Evolutionary conservation across 2,329 filamentous ascomycete genomes (phyloP).

Genomic region (Fusarium graminum): DNA sequence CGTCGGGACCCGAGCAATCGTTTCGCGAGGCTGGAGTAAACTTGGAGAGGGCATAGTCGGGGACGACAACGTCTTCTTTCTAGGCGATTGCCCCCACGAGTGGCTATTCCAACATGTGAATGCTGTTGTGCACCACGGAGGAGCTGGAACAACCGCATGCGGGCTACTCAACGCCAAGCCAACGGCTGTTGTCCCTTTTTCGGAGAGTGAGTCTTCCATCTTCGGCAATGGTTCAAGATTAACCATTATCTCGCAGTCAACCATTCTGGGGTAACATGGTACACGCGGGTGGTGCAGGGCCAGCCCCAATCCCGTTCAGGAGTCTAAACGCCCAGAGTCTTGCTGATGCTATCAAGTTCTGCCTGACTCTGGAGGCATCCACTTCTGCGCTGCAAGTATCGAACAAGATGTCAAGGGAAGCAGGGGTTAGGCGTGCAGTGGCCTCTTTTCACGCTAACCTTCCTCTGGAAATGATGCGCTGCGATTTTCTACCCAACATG

Average conservation of each 20-base stretch:
- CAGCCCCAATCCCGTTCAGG: slow-evolving; percentile 31
- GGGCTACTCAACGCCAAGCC: not conserved
- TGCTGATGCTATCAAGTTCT: slow-evolving; percentile 26
- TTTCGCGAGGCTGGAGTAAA: slow-evolving; percentile 4
- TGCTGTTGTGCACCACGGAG: not conserved
- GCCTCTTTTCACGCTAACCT: slow-evolving; percentile 43
- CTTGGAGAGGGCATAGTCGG: slow-evolving; percentile 51
- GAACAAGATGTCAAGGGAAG: slow-evolving; percentile 33
- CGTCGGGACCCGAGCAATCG: not conserved
- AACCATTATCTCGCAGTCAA: slow-evolving; percentile 1
- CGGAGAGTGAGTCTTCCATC: not conserved
- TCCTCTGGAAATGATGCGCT: slow-evolving; percentile 36
- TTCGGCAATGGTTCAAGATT: not conserved
- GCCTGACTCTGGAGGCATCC: slow-evolving; percentile 22
- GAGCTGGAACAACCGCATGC: slow-evolving; percentile 6
- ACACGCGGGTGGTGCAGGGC: slow-evolving; percentile 23
- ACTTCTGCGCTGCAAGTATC: slow-evolving; percentile 21
- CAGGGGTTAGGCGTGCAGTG: slow-evolving; percentile 35
- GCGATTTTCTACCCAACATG: slow-evolving; percentile 24
- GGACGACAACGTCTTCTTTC: not conserved
- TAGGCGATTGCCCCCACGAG: slow-evolving; percentile 4
- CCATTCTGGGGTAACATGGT: slow-evolving; percentile 45
- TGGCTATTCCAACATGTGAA: slow-evolving; percentile 6
- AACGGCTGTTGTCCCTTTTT: not conserved
- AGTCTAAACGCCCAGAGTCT: slow-evolving; percentile 23